Conservation (phyloP, 2,329 filamentous ascomycete species). For the Raffaelea arxii region DNA sequence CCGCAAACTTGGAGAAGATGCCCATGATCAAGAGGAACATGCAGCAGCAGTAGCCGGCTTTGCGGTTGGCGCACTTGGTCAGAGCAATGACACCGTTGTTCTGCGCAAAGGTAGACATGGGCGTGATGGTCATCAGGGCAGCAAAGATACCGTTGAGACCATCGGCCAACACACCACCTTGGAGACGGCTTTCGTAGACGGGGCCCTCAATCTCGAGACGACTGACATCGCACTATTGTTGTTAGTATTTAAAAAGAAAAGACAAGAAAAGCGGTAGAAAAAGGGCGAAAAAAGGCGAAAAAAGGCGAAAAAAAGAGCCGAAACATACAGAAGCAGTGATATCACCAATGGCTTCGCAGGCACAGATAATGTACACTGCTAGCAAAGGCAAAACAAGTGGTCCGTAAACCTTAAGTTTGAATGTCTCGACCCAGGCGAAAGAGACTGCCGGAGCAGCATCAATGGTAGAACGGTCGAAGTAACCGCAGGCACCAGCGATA, state of each 20-base stretch:
- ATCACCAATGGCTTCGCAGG: conserved; percentile 72
- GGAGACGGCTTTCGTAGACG: conserved; percentile 66
- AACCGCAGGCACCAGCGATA: conserved; percentile 67
- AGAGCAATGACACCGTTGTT: conserved; percentile 80
- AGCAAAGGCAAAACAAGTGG: conserved; percentile 65
- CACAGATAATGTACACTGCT: conserved; percentile 60
- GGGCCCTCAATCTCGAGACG: conserved; percentile 63
- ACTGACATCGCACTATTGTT: conserved; percentile 56
- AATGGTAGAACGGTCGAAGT: conserved; percentile 67
- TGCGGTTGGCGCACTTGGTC: conserved; percentile 71
- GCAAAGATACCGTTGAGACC: conserved; percentile 67
- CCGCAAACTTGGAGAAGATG: conserved; percentile 74
- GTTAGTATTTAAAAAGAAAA: not conserved
- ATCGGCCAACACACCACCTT: conserved; percentile 70
- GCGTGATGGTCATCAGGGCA: conserved; percentile 68
- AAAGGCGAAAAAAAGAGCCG: not conserved
- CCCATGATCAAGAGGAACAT: conserved; percentile 74
- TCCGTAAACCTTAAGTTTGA: conserved; percentile 61
- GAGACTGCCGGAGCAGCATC: conserved; percentile 59
- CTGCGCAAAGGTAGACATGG: conserved; percentile 72
- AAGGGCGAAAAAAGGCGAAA: not conserved
- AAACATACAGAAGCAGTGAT: conserved; percentile 54
- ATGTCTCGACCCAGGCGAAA: conserved; percentile 74
- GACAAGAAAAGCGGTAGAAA: not conserved
- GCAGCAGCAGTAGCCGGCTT: conserved; percentile 68